Evolutionary conservation across 2,329 filamentous ascomycete genomes (phyloP).

Genomic region (Fusarium chuoi): DNA sequence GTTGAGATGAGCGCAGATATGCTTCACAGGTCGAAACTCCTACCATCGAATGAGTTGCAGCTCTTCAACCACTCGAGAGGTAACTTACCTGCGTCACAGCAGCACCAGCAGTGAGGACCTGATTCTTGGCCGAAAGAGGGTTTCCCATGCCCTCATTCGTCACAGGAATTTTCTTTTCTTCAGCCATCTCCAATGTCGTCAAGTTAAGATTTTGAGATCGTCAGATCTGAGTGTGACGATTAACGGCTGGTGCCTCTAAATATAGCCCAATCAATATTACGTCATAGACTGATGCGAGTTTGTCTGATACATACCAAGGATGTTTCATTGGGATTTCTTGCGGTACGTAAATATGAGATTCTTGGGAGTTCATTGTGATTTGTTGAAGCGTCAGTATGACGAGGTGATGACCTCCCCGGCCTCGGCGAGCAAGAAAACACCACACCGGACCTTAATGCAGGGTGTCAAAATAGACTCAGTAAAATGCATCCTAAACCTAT

Average conservation of each 20-base stretch:
- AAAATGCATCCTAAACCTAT: too few species aligned
- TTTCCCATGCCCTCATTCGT: conserved; percentile 53
- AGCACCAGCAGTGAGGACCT: conserved; percentile 70
- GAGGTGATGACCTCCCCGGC: conserved; percentile 10
- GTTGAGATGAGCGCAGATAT: conserved; percentile 84
- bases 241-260: background rate
- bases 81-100: conserved; percentile 62
- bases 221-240: background rate
- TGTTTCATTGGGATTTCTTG: background rate
- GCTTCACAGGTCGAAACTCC: conserved; percentile 77
- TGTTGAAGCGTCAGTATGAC: conserved; percentile 33
- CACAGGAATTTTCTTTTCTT: conserved; percentile 12
- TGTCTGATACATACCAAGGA: background rate
- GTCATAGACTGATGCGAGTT: conserved; percentile 21
- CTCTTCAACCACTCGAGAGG: accelerated
- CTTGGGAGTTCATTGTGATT: background rate
- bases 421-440: too few species aligned
- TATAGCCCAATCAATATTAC: background rate
- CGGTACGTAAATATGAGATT: background rate
- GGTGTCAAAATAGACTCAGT: too few species aligned
- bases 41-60: conserved; percentile 40
- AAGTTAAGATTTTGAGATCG: conserved; percentile 19
- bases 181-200: conserved; percentile 3
- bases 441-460: too few species aligned
- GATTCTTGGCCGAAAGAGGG: conserved; percentile 64